phyloP scores from a whole-genome alignment of 345 rosid genomes.

The Zanthoxylum bungeanum region DNA sequence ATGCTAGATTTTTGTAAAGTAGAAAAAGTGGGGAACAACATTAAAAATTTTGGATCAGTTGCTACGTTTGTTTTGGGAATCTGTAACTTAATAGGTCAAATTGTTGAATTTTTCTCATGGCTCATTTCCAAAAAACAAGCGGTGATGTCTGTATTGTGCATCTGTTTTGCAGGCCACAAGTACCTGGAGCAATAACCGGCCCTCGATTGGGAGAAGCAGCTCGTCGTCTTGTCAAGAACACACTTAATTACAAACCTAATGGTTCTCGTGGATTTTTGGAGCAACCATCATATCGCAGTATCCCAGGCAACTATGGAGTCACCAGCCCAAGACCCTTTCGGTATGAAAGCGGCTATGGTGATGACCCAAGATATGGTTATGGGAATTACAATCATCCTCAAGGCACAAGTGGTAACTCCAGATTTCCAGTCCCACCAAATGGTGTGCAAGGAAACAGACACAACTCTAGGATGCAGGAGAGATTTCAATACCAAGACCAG shows the following conservation, averaged over 20 bases:
- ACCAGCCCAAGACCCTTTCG: conserved; percentile 55
- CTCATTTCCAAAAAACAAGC: neutral
- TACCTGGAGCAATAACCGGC: conserved; percentile 82
- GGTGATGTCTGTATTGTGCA: neutral
- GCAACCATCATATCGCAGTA: conserved; percentile 38
- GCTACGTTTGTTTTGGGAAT: neutral
- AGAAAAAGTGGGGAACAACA: neutral
- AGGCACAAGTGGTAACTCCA: conserved; percentile 36
- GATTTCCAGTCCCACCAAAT: conserved; percentile 37
- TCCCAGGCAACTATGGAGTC: conserved; percentile 35
- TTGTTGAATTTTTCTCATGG: neutral
- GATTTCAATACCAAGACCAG: conserved; percentile 38
- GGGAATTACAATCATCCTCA: conserved; percentile 45
- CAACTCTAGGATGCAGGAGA: conserved; percentile 40
- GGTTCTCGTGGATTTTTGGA: conserved; percentile 49
- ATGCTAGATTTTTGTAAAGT: neutral
- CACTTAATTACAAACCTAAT: conserved; percentile 70
- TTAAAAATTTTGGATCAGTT: neutral
- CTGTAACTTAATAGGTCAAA: neutral
- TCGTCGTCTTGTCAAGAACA: conserved; percentile 91
- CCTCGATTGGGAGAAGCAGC: conserved; percentile 85
- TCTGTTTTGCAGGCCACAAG: conserved; percentile 57
- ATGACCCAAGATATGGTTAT: conserved; percentile 39
- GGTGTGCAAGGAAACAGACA: conserved; percentile 43
- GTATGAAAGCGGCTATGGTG: conserved; percentile 45